Evolutionary conservation across 2,329 filamentous ascomycete genomes (phyloP).

Genomic region (Colletotrichum cordylinicola): DNA sequence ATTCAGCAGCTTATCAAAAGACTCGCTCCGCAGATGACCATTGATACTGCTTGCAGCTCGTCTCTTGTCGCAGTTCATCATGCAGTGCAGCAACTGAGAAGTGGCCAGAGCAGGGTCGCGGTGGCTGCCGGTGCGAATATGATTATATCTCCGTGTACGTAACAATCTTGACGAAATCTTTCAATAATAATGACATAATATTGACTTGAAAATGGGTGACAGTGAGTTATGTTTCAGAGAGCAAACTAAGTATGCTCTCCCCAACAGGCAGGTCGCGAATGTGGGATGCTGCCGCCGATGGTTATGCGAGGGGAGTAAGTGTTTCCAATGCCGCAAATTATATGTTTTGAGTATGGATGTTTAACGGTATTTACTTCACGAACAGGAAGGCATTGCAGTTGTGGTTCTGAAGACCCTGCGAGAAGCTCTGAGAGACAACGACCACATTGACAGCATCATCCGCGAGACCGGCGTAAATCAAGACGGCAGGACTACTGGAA

Average conservation of each 20-base stretch:
- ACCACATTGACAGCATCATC: slow-evolving; percentile 30
- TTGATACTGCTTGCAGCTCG: slow-evolving; percentile 51
- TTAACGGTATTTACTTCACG: slow-evolving; percentile 44
- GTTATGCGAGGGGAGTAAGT: slow-evolving; percentile 60
- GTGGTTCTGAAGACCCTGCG: slow-evolving; percentile 52
- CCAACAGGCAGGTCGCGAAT: slow-evolving; percentile 38
- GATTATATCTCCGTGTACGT: not conserved
- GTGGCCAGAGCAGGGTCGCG: slow-evolving; percentile 31
- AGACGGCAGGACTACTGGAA: slow-evolving; percentile 27
- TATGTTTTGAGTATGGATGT: not conserved
- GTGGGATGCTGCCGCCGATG: slow-evolving; percentile 51
- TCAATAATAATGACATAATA: not conserved
- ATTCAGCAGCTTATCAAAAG: slow-evolving; percentile 42
- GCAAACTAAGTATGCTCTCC: slow-evolving; percentile 36
- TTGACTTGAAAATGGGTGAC: not conserved
- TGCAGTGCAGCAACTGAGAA: slow-evolving; percentile 39
- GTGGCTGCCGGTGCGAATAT: slow-evolving; percentile 33
- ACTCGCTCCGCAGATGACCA: slow-evolving; percentile 38
- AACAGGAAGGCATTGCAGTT: slow-evolving; percentile 56
- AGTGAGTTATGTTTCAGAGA: not conserved
- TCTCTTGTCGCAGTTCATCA: slow-evolving; percentile 47
- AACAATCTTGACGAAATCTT: not conserved
- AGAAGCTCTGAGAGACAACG: slow-evolving; percentile 41
- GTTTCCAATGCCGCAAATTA: slow-evolving; percentile 34
- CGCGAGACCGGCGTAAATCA: slow-evolving; percentile 26